Base-by-base conservation (phyloP, 371 early-diverging fungal species). In the Apophysomyces ossiformis region DNA sequence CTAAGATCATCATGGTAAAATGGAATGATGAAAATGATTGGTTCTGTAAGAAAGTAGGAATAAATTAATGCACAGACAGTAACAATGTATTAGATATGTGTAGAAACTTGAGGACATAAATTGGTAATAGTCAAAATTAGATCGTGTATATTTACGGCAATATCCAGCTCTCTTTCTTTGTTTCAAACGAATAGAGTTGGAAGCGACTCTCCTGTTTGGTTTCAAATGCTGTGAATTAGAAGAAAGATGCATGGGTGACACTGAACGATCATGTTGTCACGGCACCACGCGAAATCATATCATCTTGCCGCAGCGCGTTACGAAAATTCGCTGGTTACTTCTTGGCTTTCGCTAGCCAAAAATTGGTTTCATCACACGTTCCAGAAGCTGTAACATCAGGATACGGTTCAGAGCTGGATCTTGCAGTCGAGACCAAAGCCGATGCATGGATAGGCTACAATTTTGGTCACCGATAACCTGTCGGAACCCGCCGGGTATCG, bases 381-480 rank as follows among this genome's bases (percentile, higher is more conserved):
- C 83, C 11, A 83, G 13, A 2, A 83, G 21, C 43, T 83, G 83
- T 15, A 83, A 60, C 12, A 81, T 71, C 15, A 83, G 50, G 0
- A 83, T 74, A 18, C 83, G 67, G 47, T 83, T 83, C 5, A 83
- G 46, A 13, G 64, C 63, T 57, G 69, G 69, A 50, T 79, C 71
- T 47, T 83, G 83, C 8, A 63, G 66, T 43, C 83, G 70, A 15
- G 66, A 60, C 81, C 81, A 83, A 3, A 83, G 66, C n/a, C 81
- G 68, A 65, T 83, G 77, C 83, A 83, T 83, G 0, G 83, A 75
- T 11, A 63, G 68, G 46, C 67, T 75, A 45, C 75, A 77, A 16
- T 83, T 83, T 58, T 81, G 77, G 13, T 83, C 83, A 12, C 83
- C 83, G 63, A 83, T 75, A 12, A 83, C 37, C 18, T 83, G 83